Evolutionary conservation across 2,329 filamentous ascomycete genomes (phyloP), one percentile per base, ranked within the genome.

Genomic region (Neophaeococcomyces aloes): DNA sequence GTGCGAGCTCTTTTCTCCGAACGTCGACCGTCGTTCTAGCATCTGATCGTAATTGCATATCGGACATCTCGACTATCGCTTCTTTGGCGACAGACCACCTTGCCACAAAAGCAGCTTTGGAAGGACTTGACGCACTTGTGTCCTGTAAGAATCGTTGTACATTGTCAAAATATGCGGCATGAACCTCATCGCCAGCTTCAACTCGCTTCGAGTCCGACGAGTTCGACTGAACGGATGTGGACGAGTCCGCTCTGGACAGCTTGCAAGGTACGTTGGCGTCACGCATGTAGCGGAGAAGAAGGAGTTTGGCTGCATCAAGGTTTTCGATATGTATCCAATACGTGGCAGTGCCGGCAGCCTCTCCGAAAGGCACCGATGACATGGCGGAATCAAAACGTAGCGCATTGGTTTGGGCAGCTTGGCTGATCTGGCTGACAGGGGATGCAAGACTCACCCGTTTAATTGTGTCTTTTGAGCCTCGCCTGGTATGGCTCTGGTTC

Each of bases 251-350:
- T 14, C 44, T 39, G 10, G 46, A 42, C 6, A 45, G 45, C 3
- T 39, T 39, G 14, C 34, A 23, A 21, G 46, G 21, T n/a, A 30
- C 27, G 5, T 42, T 43, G 19, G 54, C 37, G 58, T 67, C 64
- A 17, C 64, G 63, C 52, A 69, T 63, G 42, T 73, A 61, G 46
- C 74, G 69, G 3, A 74, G 58, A 8, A 76, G 52, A 2, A 75
- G 54, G 7, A 75, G 63, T 38, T 72, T 66, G n/a, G 72, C 58
- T 56, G 75, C 70, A 17, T 75, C 65, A 30, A 74, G 54, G 49
- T 74, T 69, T 44, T 76, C 72, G 1, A 64, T 59, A 53, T 75
- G 72, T 36, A 75, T 64, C 65, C 73, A 75, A 49, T 74, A 76
- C 13, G 64, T 65, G 1, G 70, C 71, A 41, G 66, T 67, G 21